Base-by-base conservation (phyloP, 176 grass and related monocot genomes). In the Avena insularis region DNA sequence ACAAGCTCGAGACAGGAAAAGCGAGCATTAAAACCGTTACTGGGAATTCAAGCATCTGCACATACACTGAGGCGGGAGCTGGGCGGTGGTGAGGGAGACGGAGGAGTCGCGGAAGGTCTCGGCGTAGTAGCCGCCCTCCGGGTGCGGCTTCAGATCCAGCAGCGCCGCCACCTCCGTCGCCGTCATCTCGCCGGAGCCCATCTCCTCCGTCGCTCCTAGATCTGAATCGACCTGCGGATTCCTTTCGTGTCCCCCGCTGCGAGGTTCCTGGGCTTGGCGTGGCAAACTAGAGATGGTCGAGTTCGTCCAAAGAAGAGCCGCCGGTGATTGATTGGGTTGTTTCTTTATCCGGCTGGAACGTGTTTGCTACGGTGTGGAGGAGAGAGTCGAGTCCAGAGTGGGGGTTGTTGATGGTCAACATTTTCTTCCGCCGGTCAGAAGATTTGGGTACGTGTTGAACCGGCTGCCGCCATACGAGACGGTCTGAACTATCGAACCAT, bases 81-180 rank as follows among this genome's bases (percentile, higher is more conserved):
- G 96, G 59, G 87, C 82, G 73, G 88, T 96, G 83, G 90, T 50
- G 90, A 98, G 93, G 88, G 86, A 78, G 86, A 98, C 27, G 85
- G 93, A 94, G 87, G 73, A 89, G 82, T 98, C 96, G 65, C 93
- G 88, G 89, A 98, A 96, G 71, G 92, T 96, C 92, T 98, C 93
- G 8, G 82, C 23, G 82, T 83, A 98, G 92, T 87, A 98, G 7
- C 94, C 97, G 65, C 97, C 97, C 84, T 96, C 92, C 31, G 89
- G 87, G 65, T 98, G 92, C 74, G 94, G 93, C 77, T 96, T 96
- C 88, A 94, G 90, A 94, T 96, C 97, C 86, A 96, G 87, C 43
- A 91, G 72, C 80, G 80, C 85, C 35, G 82, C 89, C 70, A 98
- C 78, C 88, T 98, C 94, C 36, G 92, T 87, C 45, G 93, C 87